Base-by-base conservation (phyloP, 345 rosid species). In the Bretschneidera sinensis region DNA sequence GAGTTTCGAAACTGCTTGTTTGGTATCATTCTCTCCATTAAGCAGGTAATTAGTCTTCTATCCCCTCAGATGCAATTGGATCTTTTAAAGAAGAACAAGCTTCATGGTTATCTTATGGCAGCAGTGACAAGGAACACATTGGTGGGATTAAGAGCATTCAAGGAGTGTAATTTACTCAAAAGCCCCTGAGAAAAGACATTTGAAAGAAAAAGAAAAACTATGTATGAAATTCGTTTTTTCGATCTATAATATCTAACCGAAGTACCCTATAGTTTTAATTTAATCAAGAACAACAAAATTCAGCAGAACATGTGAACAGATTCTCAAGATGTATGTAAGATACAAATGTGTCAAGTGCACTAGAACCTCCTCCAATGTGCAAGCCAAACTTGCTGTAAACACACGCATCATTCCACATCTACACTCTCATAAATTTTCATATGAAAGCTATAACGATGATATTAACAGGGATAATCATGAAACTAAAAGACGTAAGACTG, bases 111-210 rank as follows among this genome's bases (percentile, higher is more conserved):
- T 65, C 57, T 57, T 21, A 62, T 55, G 51, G 55, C 48, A 21
- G 50, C 51, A 24, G 24, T 51, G 72, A 48, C 18, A 62, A 51
- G 39, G 69, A 63, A 19, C 57, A 24, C 21, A 43, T 74, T 73
- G 43, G 82, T 56, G 22, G 74, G 68, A 74, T 73, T 79, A 53
- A 58, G 50, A 45, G 87, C 77, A 62, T 69, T 60, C 21, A 82
- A 56, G 51, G 91, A 89, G 69, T 80, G 85, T 55, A 92, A 68
- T 74, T 77, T 85, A 69, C 97, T 85, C 74, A 85, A 74, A 67
- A 92, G 75, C 62, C 58, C 91, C 98, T 89, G 74, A 35, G 39
- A 63, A 23, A 70, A 65, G 18, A 57, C 64, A 60, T 21, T 39
- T 39, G 9, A 39, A 13, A 39, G 15, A 1, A 39, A 39, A 7